phyloP scores from a whole-genome alignment of 208 protist genomes.

The Angomonas deanei region DNA sequence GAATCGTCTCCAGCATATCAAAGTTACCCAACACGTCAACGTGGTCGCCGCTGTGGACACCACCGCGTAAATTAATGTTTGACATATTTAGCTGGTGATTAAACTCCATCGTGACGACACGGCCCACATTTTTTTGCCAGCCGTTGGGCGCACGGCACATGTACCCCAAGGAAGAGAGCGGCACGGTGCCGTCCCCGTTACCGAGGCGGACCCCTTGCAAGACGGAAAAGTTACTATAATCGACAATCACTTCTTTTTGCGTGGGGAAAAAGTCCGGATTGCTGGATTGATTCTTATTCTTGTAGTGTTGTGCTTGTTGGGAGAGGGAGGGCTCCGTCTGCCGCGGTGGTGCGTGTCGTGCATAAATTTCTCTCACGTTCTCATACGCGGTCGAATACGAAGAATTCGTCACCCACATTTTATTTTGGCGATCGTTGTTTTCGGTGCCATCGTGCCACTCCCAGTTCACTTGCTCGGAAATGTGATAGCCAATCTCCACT shows the following conservation, averaged over 20 bases:
- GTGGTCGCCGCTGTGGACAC: slow-evolving; percentile 63
- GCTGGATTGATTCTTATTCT: not conserved
- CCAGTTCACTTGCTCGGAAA: slow-evolving; percentile 10
- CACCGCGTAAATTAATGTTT: slow-evolving; percentile 55
- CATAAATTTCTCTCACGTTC: slow-evolving; percentile 14
- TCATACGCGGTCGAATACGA: slow-evolving; percentile 4
- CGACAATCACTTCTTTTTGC: not conserved
- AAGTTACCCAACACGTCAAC: slow-evolving; percentile 89
- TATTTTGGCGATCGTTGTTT: not conserved
- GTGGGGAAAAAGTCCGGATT: not conserved
- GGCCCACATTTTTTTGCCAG: slow-evolving; percentile 69
- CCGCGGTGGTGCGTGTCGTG: slow-evolving; percentile 22
- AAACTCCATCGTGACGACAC: slow-evolving; percentile 82
- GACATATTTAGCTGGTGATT: slow-evolving; percentile 29
- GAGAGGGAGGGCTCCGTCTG: not conserved
- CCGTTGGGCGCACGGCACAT: slow-evolving; percentile 88
- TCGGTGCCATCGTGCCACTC: not conserved
- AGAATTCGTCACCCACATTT: slow-evolving; percentile 7
- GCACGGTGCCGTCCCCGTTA: slow-evolving; percentile 89
- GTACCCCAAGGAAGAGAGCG: slow-evolving; percentile 83
- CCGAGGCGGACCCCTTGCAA: slow-evolving; percentile 58
- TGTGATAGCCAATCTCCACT: slow-evolving; percentile 80
- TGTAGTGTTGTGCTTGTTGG: not conserved
- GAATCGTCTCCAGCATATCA: slow-evolving; percentile 64
- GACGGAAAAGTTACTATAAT: not conserved